Evolutionary conservation across 2,329 filamentous ascomycete species (phyloP).

Genomic region (Epichloe scottii): DNA sequence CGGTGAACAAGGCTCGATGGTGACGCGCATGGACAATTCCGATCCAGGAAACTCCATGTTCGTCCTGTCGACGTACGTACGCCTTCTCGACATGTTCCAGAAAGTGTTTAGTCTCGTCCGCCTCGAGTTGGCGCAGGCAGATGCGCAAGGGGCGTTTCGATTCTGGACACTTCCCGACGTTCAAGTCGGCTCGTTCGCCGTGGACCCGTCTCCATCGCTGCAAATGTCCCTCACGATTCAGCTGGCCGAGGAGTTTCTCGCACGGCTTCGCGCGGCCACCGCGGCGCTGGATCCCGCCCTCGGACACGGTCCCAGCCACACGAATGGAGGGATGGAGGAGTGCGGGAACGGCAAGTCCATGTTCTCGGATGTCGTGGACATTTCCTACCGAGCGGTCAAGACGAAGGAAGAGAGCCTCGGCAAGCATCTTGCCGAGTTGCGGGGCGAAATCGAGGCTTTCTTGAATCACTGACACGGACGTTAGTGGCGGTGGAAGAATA

Average conservation of each 20-base stretch:
- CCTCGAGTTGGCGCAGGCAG: constrained; percentile 18
- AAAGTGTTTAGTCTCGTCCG: constrained; percentile 25
- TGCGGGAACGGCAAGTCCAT: constrained; percentile 14
- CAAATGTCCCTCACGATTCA: constrained; percentile 31
- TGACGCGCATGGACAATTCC: constrained; percentile 14
- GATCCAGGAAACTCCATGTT: constrained; percentile 27
- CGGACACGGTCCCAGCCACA: constrained; percentile 6
- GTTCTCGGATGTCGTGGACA: constrained; percentile 20
- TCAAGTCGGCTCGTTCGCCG: constrained; percentile 26
- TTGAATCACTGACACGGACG: constrained; percentile 11
- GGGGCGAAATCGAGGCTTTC: constrained; percentile 21
- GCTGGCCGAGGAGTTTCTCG: constrained; percentile 28
- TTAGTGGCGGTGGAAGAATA: not conserved
- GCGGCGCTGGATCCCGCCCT: constrained; percentile 15
- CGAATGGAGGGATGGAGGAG: constrained; percentile 1
- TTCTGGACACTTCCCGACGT: constrained; percentile 29
- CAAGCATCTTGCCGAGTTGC: constrained; percentile 19
- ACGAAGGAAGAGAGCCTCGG: constrained; percentile 22
- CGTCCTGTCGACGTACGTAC: constrained; percentile 25
- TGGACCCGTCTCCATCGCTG: constrained; percentile 26
- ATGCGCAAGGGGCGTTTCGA: constrained; percentile 16
- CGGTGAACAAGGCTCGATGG: constrained; percentile 2
- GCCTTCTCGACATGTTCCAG: constrained; percentile 29
- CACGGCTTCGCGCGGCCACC: constrained; percentile 21
- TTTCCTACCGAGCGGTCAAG: constrained; percentile 19